Evolutionary conservation across 2,329 filamentous ascomycete species (phyloP).

Genomic region (Dendryphion nanum): DNA sequence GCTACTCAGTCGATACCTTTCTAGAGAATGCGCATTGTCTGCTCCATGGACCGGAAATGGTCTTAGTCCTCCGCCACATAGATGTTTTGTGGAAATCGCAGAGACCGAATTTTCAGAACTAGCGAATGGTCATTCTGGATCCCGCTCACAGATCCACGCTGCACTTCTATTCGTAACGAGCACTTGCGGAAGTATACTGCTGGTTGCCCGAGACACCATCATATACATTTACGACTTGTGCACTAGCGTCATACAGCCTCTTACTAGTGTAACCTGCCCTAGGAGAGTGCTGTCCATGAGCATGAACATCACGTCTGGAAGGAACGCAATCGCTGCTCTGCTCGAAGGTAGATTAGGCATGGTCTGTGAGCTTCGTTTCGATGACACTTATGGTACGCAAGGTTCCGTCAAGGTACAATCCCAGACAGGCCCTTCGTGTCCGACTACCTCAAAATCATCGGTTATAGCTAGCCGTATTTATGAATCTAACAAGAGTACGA

Average conservation of each 20-base stretch:
- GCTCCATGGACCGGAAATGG: slow-evolving; percentile 41
- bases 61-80: slow-evolving; percentile 10
- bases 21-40: slow-evolving; percentile 51
- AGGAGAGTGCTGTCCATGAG: slow-evolving; percentile 57
- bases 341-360: slow-evolving; percentile 61
- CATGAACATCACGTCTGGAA: slow-evolving; percentile 60
- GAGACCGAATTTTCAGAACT: slow-evolving; percentile 38
- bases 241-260: slow-evolving; percentile 39
- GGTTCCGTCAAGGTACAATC: slow-evolving; percentile 10
- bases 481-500: slow-evolving; percentile 7
- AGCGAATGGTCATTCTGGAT: slow-evolving; percentile 17
- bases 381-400: slow-evolving; percentile 6
- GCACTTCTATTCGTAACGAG: slow-evolving; percentile 53
- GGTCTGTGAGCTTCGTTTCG: slow-evolving; percentile 51
- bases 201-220: slow-evolving; percentile 54
- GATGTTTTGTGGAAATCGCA: slow-evolving; percentile 14
- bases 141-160: slow-evolving; percentile 11
- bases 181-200: slow-evolving; percentile 57
- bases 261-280: slow-evolving; percentile 58
- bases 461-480: slow-evolving; percentile 10
- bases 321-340: slow-evolving; percentile 58
- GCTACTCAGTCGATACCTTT: slow-evolving; percentile 47
- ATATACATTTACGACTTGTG: slow-evolving; percentile 57
- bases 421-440: slow-evolving; percentile 7
- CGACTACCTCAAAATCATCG: too few species aligned